phyloP scores from a whole-genome alignment of 768 basidiomycete species.

The Podaxis sp. region DNA sequence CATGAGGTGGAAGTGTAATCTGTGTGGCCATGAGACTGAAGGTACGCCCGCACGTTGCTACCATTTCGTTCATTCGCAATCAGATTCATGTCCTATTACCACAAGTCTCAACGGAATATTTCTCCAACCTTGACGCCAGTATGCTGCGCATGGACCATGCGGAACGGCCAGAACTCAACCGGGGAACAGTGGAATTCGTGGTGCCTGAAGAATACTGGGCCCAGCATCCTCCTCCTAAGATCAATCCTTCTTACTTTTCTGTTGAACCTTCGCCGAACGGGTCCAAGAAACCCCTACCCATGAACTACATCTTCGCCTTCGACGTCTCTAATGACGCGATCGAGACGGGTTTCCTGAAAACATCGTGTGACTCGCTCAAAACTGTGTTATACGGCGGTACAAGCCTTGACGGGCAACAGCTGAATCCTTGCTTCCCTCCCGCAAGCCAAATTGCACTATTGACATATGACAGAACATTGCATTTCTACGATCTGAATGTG shows the following conservation, averaged over 20 bases:
- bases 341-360: slow-evolving; percentile 63
- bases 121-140: slow-evolving; percentile 77
- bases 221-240: slow-evolving; percentile 53
- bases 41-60: slow-evolving; percentile 47
- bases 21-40: slow-evolving; percentile 81
- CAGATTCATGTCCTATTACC: neutral
- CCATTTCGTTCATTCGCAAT: slow-evolving; percentile 13
- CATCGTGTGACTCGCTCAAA: slow-evolving; percentile 62
- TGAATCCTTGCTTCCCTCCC: slow-evolving; percentile 51
- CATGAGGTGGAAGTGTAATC: slow-evolving; percentile 86
- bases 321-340: slow-evolving; percentile 77
- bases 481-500: slow-evolving; percentile 90
- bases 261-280: slow-evolving; percentile 45
- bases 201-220: slow-evolving; percentile 90
- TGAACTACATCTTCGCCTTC: slow-evolving; percentile 83
- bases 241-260: slow-evolving; percentile 53
- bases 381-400: slow-evolving; percentile 62
- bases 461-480: slow-evolving; percentile 76
- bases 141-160: slow-evolving; percentile 77
- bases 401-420: slow-evolving; percentile 35
- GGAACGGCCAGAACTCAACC: slow-evolving; percentile 81
- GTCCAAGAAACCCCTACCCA: slow-evolving; percentile 53
- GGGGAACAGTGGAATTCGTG: slow-evolving; percentile 89
- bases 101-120: slow-evolving; percentile 78
- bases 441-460: slow-evolving; percentile 69